A percentile compares a stretch with the other conserved stretches of the same genome.
Evolutionary conservation across 2,329 filamentous ascomycete genomes (phyloP).

Genomic region (Diaporthe batatas): DNA sequence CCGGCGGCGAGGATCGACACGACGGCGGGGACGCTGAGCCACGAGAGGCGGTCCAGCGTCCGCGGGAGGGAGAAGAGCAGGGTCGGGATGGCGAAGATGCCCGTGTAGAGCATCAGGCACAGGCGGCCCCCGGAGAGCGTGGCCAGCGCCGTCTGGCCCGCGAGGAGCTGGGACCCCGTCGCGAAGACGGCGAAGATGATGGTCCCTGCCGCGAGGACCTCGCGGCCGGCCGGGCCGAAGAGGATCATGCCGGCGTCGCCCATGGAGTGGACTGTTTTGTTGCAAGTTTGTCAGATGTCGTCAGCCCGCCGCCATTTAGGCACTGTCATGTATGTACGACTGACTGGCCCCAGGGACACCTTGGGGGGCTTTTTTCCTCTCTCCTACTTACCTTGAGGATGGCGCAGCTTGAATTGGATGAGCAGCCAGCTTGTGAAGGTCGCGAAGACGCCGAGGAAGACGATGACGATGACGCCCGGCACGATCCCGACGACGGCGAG

Average conservation of each 20-base stretch:
- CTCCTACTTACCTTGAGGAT: constrained; percentile 61
- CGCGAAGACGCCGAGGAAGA: constrained; percentile 64
- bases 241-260: constrained; percentile 68
- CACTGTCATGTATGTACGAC: not conserved
- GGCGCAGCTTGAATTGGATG: constrained; percentile 65
- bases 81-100: constrained; percentile 63
- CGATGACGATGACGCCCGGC: constrained; percentile 64
- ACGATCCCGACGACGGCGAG: constrained; percentile 65
- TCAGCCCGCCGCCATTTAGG: not conserved
- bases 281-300: constrained; percentile 39
- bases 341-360: too few species aligned
- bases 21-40: constrained; percentile 59
- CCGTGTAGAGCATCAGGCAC: constrained; percentile 64
- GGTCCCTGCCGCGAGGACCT: constrained; percentile 62
- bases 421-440: constrained; percentile 64
- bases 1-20: constrained; percentile 63
- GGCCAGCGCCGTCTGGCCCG: constrained; percentile 63
- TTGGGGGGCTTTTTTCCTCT: not conserved
- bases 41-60: constrained; percentile 63
- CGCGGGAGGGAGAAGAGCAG: constrained; percentile 62
- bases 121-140: constrained; percentile 60
- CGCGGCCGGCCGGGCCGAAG: constrained; percentile 65
- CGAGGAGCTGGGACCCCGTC: constrained; percentile 64
- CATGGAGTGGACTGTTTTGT: constrained; percentile 64
- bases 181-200: constrained; percentile 66